Conservation (phyloP, 371 early-diverging fungal species). For the Haplosporangium sp. region DNA sequence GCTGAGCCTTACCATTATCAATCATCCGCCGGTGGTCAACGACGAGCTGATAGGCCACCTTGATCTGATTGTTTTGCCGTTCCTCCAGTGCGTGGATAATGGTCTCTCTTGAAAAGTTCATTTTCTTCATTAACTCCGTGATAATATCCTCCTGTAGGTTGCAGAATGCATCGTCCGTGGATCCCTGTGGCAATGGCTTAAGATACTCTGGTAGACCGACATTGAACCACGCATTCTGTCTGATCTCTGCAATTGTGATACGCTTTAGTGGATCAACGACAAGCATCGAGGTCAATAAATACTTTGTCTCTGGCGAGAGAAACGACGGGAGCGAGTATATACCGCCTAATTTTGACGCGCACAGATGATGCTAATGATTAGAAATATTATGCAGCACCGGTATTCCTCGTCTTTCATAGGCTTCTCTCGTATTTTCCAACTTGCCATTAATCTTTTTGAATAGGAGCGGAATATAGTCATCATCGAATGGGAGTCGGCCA, state of each 20-base stretch:
- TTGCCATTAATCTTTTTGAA: constrained; percentile 92
- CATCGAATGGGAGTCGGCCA: constrained; percentile 98
- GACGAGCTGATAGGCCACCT: constrained; percentile 94
- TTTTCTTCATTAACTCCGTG: constrained; percentile 84
- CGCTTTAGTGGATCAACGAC: constrained; percentile 96
- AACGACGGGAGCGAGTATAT: constrained; percentile 91
- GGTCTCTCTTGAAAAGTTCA: constrained; percentile 77
- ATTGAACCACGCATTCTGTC: constrained; percentile 92
- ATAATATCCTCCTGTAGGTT: constrained; percentile 83
- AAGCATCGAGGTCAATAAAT: constrained; percentile 91
- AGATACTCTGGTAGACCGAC: constrained; percentile 91
- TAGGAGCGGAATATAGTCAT: constrained; percentile 95
- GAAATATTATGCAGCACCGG: too few species aligned
- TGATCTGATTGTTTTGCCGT: constrained; percentile 88
- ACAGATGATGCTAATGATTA: too few species aligned
- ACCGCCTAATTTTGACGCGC: too few species aligned
- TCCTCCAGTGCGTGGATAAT: constrained; percentile 80
- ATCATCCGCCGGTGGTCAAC: constrained; percentile 85
- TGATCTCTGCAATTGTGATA: constrained; percentile 90
- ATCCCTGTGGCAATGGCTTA: constrained; percentile 72
- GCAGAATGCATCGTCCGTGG: constrained; percentile 70
- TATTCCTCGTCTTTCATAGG: too few species aligned
- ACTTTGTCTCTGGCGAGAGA: constrained; percentile 84
- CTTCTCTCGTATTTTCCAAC: constrained; percentile 2
- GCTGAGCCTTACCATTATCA: constrained; percentile 67